Evolutionary conservation across 352 stramenopile genomes (phyloP), one percentile per base, ranked within the genome.

Genomic region (Phytopythium sindhum): DNA sequence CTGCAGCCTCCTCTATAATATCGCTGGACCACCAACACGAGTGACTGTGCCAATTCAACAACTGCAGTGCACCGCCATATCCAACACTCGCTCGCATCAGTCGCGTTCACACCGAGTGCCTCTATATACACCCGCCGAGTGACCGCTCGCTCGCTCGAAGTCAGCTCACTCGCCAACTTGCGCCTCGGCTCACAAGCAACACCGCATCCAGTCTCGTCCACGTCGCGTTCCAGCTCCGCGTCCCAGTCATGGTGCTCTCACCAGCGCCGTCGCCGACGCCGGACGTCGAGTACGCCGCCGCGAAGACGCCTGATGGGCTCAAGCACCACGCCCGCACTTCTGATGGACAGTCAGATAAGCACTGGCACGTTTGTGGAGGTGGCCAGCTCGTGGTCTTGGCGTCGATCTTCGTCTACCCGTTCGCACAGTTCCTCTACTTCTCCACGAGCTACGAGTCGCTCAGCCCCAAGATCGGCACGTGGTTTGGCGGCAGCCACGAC

Each of bases 401-500:
- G 15, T 23, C 53, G 17, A 59, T 59, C 29, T 59, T 59, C 31
- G 53, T 59, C 29, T 59, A 47, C 53, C n/a, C 37, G 21, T 59
- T 59, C 53, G 53, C 31, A 1, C 53, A 59, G 53, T 59, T 59
- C 53, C 48, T 59, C 53, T 59, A 33, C 33, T 59, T 59, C 53
- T 59, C 53, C 31, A 59, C 17, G 53, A 47, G 53, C 19, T 59
- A 59, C 53, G 35, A 59, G 53, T 59, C 42, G 4, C 31, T 72
- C 28, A 68, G 57, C 29, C 19, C 52, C 11, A 65, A 41, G 1
- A 66, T 73, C 59, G 66, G 62, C 4, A 63, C 37, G n/a, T 83
- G 74, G 72, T 79, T 64, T 60, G 75, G 67, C 10, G 70, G 78
- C 24, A 59, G 52, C 0, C 53, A 50, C 60, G 44, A 35, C 17